Conservation (phyloP, 129 eudicot genomes). For the Deinandra increscens region DNA sequence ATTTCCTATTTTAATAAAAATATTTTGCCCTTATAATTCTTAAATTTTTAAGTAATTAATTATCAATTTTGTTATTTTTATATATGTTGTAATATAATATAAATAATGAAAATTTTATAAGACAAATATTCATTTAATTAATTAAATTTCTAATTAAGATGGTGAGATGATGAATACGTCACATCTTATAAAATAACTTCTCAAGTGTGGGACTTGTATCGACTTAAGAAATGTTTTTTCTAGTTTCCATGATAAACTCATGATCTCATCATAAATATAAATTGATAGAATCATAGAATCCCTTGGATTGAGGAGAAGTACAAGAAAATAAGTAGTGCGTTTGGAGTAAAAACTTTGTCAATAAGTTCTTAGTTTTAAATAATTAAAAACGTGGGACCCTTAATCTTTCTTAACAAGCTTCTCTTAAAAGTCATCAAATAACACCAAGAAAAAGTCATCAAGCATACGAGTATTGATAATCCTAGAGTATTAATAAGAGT, state of each 20-base stretch:
- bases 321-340: slow-evolving; percentile 27
- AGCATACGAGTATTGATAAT: too few species aligned
- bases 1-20: too few species aligned
- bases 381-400: slow-evolving; percentile 20
- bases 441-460: not conserved
- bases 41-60: too few species aligned
- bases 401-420: slow-evolving; percentile 15
- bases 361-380: slow-evolving; percentile 8
- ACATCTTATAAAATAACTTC: not conserved
- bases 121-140: too few species aligned
- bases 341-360: slow-evolving; percentile 10
- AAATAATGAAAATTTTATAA: not conserved
- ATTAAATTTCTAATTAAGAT: not conserved
- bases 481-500: too few species aligned
- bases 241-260: slow-evolving; percentile 26
- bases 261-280: slow-evolving; percentile 22
- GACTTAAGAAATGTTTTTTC: slow-evolving; percentile 2
- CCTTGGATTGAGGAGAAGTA: slow-evolving; percentile 70
- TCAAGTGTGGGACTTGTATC: slow-evolving; percentile 4
- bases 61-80: too few species aligned
- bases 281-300: slow-evolving; percentile 47
- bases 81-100: too few species aligned
- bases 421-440: slow-evolving; percentile 6
- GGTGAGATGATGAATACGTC: not conserved
- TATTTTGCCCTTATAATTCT: too few species aligned